phyloP scores from a whole-genome alignment of 2,329 filamentous ascomycete species.

The Cladosporium sp. region DNA sequence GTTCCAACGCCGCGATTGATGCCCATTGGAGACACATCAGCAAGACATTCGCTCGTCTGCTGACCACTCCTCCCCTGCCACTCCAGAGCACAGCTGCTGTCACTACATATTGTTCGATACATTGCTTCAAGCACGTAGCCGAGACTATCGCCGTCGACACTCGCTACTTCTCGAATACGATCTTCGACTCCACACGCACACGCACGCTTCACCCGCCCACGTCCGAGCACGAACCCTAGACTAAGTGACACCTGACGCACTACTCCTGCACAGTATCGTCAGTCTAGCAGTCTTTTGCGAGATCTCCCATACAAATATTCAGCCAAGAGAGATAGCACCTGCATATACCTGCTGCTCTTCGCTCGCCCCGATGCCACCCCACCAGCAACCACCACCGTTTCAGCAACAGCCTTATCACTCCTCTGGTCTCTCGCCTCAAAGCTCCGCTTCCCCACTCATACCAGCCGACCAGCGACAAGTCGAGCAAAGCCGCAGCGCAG shows the following conservation, averaged over 20 bases:
- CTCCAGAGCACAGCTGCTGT: not conserved
- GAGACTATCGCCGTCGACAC: not conserved
- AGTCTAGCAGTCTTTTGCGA: conserved; percentile 1
- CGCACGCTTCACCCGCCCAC: conserved; percentile 1
- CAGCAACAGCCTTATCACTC: conserved; percentile 8
- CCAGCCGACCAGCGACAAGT: conserved; percentile 16
- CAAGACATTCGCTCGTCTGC: conserved; percentile 1
- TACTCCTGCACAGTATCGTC: conserved; percentile 2
- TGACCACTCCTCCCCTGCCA: not conserved
- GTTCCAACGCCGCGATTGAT: not conserved
- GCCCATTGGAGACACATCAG: not conserved
- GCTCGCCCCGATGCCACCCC: conserved; percentile 7
- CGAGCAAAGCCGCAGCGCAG: not conserved
- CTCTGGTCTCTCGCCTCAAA: conserved; percentile 18
- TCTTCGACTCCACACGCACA: conserved; percentile 2
- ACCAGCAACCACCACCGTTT: conserved; percentile 5
- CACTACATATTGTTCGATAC: not conserved
- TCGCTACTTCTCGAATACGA: conserved; percentile 5
- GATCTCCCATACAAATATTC: not conserved
- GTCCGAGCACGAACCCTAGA: conserved; percentile 2
- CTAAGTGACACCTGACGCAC: conserved; percentile 6
- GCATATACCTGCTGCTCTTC: not conserved
- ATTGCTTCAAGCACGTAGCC: not conserved
- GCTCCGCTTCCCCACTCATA: conserved; percentile 19
- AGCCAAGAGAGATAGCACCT: not conserved